phyloP scores from a whole-genome alignment of 2,329 filamentous ascomycete genomes.

The Xylariaceae sp. region DNA sequence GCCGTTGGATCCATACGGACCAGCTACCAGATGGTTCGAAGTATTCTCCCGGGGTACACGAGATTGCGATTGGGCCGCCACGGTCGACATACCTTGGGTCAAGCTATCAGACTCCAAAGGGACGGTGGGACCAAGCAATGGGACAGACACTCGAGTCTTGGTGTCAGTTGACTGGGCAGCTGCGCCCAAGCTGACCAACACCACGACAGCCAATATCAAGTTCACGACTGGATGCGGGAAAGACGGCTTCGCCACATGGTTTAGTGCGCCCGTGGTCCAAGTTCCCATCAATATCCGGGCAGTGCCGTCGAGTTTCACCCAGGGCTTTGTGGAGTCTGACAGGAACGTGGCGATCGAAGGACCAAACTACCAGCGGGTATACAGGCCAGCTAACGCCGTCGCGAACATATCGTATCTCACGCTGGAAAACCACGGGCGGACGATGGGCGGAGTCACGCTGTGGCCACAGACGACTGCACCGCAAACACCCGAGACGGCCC shows the following conservation, averaged over 20 bases:
- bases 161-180: slow-evolving; percentile 52
- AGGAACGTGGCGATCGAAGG: slow-evolving; percentile 51
- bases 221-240: slow-evolving; percentile 35
- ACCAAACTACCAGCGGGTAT: slow-evolving; percentile 43
- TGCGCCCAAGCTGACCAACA: slow-evolving; percentile 31
- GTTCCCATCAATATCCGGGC: slow-evolving; percentile 48
- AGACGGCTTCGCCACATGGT: slow-evolving; percentile 27
- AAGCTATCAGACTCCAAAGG: slow-evolving; percentile 46
- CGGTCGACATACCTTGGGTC: slow-evolving; percentile 44
- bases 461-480: slow-evolving; percentile 47
- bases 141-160: slow-evolving; percentile 46
- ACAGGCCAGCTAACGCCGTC: slow-evolving; percentile 22
- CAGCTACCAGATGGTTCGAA: slow-evolving; percentile 54
- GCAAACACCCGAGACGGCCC: slow-evolving; percentile 42
- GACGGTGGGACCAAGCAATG: slow-evolving; percentile 40
- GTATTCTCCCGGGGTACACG: slow-evolving; percentile 54
- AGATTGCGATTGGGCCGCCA: slow-evolving; percentile 48
- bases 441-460: slow-evolving; percentile 52
- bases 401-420: slow-evolving; percentile 43
- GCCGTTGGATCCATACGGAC: slow-evolving; percentile 54
- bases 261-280: slow-evolving; percentile 40
- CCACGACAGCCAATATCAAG: slow-evolving; percentile 46
- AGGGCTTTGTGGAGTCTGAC: slow-evolving; percentile 60
- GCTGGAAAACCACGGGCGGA: slow-evolving; percentile 52
- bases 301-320: slow-evolving; percentile 45